Evolutionary conservation across 345 rosid species (phyloP).

Genomic region (Populus simonii): DNA sequence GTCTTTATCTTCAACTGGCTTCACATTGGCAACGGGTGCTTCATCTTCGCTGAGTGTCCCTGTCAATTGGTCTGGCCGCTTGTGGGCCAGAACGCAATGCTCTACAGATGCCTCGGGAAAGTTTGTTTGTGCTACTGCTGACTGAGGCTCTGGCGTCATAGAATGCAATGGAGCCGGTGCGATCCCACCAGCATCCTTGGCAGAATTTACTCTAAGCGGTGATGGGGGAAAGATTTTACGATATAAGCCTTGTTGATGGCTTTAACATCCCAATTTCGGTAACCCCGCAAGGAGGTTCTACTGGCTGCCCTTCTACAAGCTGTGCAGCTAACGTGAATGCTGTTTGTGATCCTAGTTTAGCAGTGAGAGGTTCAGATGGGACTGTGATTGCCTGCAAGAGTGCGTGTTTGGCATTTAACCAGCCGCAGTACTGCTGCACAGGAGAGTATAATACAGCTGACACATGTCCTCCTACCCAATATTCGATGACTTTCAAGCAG

Average conservation of each 20-base stretch:
- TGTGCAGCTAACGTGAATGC: too few species aligned
- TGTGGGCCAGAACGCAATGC: constrained; percentile 47
- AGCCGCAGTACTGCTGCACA: constrained; percentile 46
- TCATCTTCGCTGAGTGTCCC: constrained; percentile 29
- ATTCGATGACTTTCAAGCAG: too few species aligned
- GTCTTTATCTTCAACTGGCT: constrained; percentile 30
- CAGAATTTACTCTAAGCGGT: too few species aligned
- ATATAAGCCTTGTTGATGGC: too few species aligned
- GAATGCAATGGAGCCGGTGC: constrained; percentile 42
- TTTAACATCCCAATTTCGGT: too few species aligned
- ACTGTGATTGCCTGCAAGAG: constrained; percentile 16
- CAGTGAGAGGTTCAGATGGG: constrained; percentile 17
- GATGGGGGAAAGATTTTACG: too few species aligned
- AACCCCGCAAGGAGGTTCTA: too few species aligned
- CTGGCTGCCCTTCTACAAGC: too few species aligned
- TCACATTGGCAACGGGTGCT: constrained; percentile 26
- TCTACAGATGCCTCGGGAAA: constrained; percentile 32
- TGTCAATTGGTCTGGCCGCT: constrained; percentile 44
- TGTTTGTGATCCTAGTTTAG: constrained; percentile 25
- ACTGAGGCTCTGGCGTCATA: constrained; percentile 33
- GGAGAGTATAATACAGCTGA: constrained; percentile 33
- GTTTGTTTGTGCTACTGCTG: constrained; percentile 40
- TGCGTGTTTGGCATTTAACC: not conserved
- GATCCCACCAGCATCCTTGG: constrained; percentile 12
- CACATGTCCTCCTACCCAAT: constrained; percentile 44